Base-by-base conservation (phyloP, 345 rosid species). In the Camelina hispida region DNA sequence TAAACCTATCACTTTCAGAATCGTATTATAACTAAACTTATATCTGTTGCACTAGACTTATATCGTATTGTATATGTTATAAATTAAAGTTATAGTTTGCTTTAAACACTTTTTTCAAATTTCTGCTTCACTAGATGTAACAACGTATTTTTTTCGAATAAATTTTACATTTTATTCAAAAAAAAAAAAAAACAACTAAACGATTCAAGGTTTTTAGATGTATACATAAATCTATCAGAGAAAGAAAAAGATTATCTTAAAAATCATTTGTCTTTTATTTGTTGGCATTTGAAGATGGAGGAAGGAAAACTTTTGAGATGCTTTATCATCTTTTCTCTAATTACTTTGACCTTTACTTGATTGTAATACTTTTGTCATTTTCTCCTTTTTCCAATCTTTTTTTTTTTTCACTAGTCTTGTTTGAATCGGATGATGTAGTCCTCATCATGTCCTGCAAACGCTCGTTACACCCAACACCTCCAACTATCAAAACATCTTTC, bases 381-480 rank as follows among this genome's bases (percentile, higher is more conserved):
- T 69, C 20, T 76, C 22, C 16, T 52, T 61, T 22, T 7, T 18
- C 7, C 12, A 40, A 40, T 40, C 14, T 3, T 4, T 38, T 11
- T 38, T n/a, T 11, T 38, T 38, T 38, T 9, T 38, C 14, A 15
- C 25, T 18, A 7, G 37, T 18, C 56, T 51, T 22, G 15, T 74
- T 61, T 68, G 8, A 60, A 52, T 60, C 30, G 3, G 25, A 18
- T 50, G 61, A 59, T 52, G 56, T 95, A n/a, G 20, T 87, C 84
- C 89, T 87, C 98, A 92, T 95, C 99, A 95, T 95, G 65, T 86
- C 96, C 59, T 92, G 99, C 80, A 95, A 83, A 2, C 97, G 89
- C 87, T 87, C 93, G 6, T 92, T 95, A 80, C 99, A 95, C 7
- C 99, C 99, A 13, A 92, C 97, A 5, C 99, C 98, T 0, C 96